Base-by-base conservation (phyloP, 1,284 basidiomycete species). In the Amylostereum areolatum region DNA sequence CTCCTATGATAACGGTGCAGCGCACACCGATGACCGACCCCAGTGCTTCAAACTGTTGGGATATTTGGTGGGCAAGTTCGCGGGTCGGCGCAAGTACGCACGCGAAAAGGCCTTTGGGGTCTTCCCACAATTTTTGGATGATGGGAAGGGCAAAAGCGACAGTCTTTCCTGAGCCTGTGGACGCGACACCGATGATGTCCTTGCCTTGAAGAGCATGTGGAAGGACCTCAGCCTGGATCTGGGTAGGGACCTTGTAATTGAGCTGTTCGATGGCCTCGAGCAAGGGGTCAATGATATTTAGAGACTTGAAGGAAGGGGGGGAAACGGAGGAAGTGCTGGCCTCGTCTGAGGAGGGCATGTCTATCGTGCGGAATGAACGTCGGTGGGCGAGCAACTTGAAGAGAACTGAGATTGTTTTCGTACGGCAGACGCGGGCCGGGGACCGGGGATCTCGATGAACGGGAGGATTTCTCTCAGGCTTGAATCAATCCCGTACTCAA, bases 41-140 rank as follows among this genome's bases (percentile, higher is more conserved):
- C 28, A 99, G 74, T 0, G 92, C 83, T 59, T 96, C 90, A 58
- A 99, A 93, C 63, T 97, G 95, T 62, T 98, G 92, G 33, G 92
- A 85, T 61, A 99, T 99, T 70, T 99, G 97, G 66, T 92, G 97
- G n/a, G 97, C 97, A 52, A 99, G 75, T 70, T 99, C 97, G 63
- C 95, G 84, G 29, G 96, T 99, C 2, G 97, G 97, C 3, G 96
- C 95, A 29, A 99, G 77, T 8, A 99, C 85, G 60, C 93, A 92
- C 5, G 94, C 92, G 64, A 94, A 99, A 47, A 97, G 81, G 25
- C 93, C 91, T 62, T 88, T 87, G 27, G 97, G 97, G 47, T 97
- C 87, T 52, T 98, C 91, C 94, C 94, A 99, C 62, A 99, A 71
- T 55, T 92, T 92, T 69, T 99, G 96, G 34, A 99, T 74, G 53